These are phyloP conservation scores for Geosiphon pyriformis DNA, from an alignment of 192 early-diverging fungal genomes.

Conservation along the genomic window DNA sequence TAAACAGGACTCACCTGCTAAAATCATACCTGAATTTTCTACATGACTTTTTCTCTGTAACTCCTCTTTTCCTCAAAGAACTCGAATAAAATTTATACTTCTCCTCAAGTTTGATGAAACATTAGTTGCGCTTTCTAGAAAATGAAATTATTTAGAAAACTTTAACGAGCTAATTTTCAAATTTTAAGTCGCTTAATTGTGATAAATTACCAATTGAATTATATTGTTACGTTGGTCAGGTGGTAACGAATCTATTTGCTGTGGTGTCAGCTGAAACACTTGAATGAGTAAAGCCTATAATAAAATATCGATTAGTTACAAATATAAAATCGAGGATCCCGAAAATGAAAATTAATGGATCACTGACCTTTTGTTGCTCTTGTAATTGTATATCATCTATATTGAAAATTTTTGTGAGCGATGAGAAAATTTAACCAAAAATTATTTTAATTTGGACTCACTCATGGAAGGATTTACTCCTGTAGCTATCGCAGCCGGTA, in stretches of 20 bases:
- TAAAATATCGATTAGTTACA: neutral
- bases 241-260: conserved; percentile 18
- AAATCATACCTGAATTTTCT: no score
- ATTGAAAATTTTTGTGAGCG: neutral
- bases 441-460: no score
- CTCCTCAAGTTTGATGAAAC: no score
- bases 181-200: no score
- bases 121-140: neutral
- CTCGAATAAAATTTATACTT: no score
- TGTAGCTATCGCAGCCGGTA: no score
- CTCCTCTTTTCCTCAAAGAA: no score
- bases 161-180: no score
- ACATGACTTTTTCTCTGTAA: no score
- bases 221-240: conserved; percentile 9
- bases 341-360: neutral
- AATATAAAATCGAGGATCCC: neutral
- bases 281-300: conserved; percentile 12
- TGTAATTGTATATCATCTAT: conserved; percentile 11
- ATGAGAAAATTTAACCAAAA: neutral
- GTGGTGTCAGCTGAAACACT: conserved; percentile 14
- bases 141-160: neutral
- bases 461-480: no score
- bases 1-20: no score
- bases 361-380: neutral
- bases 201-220: conserved; percentile 6